Base-by-base conservation (phyloP, 768 basidiomycete species). In the Tricholoma terreum region DNA sequence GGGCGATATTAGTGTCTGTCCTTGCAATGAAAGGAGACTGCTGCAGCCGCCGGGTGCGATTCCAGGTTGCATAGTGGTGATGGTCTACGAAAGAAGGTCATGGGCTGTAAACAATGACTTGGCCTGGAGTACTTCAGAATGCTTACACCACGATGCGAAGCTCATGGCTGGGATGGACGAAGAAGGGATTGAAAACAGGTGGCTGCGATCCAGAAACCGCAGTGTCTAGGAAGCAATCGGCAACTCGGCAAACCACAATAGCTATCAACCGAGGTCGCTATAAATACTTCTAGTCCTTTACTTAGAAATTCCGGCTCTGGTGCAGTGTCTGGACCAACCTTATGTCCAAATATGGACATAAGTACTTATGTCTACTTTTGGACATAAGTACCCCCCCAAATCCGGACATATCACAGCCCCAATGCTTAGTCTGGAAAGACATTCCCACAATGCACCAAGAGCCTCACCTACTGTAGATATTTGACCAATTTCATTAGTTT, bases 31-130 rank as follows among this genome's bases (percentile, higher is more conserved):
- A 84, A 14, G 79, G 81, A n/a, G 82, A 57, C 45, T 77, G 74
- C 34, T 79, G 78, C 19, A 84, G 64, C n/a, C 78, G 64, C 50
- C 82, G 76, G 14, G 81, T 83, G 52, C 83, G 79, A 56, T 84
- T 82, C 85, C 83, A 85, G 11, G 78, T 71, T 4, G 78, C 72
- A 61, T 84, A 84, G 57, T 83, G 83, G 51, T 70, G 72, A 30
- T 77, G 71, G 71, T 86, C 71, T 72, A 56, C 43, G 24, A 48
- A 33, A 24, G 34, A 14, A 52, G 30, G 51, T 55, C 52, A 57
- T 40, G 17, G 21, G 34, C 11, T 40, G 57, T 38, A 31, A 49
- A 57, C n/a, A 42, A 14, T 24, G 49, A 15, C 4, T 33, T 27
- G 19, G 9, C 7, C 30, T 27, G 3, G 35, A 34, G 36, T 11